These are phyloP conservation scores for Friedmanniomyces endolithicus DNA, from an alignment of 495 filamentous ascomycete genomes.

Conservation along the genomic window DNA sequence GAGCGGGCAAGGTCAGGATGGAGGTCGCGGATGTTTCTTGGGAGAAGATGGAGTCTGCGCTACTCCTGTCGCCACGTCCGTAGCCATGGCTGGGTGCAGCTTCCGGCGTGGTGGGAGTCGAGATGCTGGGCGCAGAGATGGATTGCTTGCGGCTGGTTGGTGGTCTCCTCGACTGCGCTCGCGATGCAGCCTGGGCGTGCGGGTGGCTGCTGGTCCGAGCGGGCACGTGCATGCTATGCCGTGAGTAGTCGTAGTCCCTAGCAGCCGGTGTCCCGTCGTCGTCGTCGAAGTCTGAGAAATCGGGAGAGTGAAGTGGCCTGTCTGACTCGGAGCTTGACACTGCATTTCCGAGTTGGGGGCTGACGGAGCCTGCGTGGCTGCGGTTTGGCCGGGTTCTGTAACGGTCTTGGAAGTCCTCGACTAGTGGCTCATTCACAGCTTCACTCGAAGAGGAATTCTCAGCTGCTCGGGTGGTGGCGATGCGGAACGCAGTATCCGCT, in stretches of 20 bases:
- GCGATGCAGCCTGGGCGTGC: background rate
- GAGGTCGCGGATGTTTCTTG: constrained; percentile 32
- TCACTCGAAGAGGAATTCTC: background rate
- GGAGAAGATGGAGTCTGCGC: constrained; percentile 27
- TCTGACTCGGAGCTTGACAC: background rate
- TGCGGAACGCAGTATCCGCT: background rate
- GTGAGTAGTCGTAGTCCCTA: constrained; percentile 21
- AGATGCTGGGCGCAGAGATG: constrained; percentile 3
- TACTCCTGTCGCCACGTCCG: constrained; percentile 23
- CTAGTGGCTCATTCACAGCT: constrained; percentile 16
- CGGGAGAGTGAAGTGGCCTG: background rate
- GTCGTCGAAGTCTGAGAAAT: constrained; percentile 18
- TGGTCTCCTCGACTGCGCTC: background rate
- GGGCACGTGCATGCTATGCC: constrained; percentile 25
- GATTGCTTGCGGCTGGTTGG: background rate
- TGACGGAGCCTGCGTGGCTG: background rate
- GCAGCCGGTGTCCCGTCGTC: constrained; percentile 19
- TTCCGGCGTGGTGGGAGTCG: constrained; percentile 17
- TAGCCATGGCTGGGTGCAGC: background rate
- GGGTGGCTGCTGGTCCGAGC: constrained; percentile 25
- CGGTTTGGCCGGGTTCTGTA: background rate
- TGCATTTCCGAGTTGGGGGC: background rate
- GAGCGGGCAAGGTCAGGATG: constrained; percentile 27
- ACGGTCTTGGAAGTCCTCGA: constrained; percentile 23
- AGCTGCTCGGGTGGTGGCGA: background rate